phyloP scores from a whole-genome alignment of 352 stramenopile species.

The Pythium rhizo-oryzae region DNA sequence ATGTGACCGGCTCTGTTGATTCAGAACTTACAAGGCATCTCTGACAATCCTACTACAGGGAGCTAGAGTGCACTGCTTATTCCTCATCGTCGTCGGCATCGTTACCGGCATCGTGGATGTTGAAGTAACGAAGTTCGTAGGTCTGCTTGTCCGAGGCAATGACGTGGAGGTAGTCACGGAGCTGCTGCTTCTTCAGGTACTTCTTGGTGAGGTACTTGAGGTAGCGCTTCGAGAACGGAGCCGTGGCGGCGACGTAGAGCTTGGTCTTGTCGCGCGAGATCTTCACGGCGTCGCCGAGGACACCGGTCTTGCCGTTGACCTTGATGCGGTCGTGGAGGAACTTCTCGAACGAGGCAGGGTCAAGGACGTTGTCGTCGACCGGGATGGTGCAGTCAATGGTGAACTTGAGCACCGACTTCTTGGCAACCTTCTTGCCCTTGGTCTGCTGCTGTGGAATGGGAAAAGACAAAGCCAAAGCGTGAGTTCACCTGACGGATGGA shows the following conservation, averaged over 20 bases:
- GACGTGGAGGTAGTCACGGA: constrained; percentile 99
- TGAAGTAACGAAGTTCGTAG: constrained; percentile 99
- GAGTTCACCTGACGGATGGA: constrained; percentile 7
- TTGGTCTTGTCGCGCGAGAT: constrained; percentile 98
- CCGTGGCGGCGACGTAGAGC: constrained; percentile 94
- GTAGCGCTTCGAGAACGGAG: constrained; percentile 98
- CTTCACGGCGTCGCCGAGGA: constrained; percentile 94
- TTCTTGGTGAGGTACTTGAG: constrained; percentile 99
- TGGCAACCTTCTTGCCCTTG: constrained; percentile 88
- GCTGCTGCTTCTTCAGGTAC: constrained; percentile 99
- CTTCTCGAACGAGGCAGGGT: constrained; percentile 99
- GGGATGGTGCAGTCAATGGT: constrained; percentile 95
- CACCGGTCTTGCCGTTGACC: constrained; percentile 98
- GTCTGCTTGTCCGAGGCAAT: constrained; percentile 98
- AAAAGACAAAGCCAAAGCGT: constrained; percentile 7
- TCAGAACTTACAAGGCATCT: constrained; percentile 24
- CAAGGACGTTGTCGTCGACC: constrained; percentile 99
- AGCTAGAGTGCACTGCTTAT: constrained; percentile 51
- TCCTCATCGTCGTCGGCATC: constrained; percentile 89
- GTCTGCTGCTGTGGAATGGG: constrained; percentile 38
- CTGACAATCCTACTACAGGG: constrained; percentile 5
- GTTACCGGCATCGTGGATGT: constrained; percentile 94
- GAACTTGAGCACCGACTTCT: constrained; percentile 93
- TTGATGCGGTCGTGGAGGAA: constrained; percentile 99
- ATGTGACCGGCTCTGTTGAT: constrained; percentile 29